Evolutionary conservation across 352 stramenopile species (phyloP).

Genomic region (Phytophthora sp.): DNA sequence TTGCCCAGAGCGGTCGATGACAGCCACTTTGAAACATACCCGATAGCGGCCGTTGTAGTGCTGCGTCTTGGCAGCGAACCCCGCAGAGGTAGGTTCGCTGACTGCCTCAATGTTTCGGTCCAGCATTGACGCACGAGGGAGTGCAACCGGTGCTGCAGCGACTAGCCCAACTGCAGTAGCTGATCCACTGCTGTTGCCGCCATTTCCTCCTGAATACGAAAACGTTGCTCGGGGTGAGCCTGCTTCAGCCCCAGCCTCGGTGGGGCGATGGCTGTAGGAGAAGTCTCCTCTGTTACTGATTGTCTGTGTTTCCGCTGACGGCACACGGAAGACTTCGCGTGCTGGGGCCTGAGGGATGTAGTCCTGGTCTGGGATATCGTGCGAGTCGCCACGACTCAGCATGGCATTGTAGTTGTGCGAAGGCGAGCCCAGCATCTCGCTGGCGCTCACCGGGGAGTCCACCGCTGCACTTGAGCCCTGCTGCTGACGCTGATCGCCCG

Average conservation of each 20-base stretch:
- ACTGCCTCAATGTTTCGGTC: constrained; percentile 40
- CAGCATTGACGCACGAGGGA: constrained; percentile 31
- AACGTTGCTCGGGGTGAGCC: constrained; percentile 22
- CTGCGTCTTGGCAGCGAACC: constrained; percentile 19
- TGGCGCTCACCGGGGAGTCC: constrained; percentile 13
- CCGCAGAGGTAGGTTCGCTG: constrained; percentile 7
- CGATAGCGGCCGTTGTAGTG: constrained; percentile 42
- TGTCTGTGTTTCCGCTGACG: constrained; percentile 22
- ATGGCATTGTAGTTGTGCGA: constrained; percentile 28
- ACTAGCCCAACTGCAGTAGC: constrained; percentile 1
- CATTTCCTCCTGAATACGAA: constrained; percentile 27
- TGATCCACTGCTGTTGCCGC: constrained; percentile 8
- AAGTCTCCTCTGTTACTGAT: constrained; percentile 26
- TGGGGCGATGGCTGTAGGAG: constrained; percentile 26
- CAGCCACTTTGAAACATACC: constrained; percentile 9
- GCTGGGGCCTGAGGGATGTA: constrained; percentile 14
- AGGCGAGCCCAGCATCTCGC: constrained; percentile 16
- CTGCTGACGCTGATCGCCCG: background rate
- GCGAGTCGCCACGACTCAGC: constrained; percentile 19
- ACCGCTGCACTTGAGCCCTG: background rate
- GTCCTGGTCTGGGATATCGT: constrained; percentile 28
- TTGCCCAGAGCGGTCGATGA: no score
- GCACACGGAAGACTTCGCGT: constrained; percentile 34
- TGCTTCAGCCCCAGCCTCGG: constrained; percentile 4
- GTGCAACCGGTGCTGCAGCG: constrained; percentile 5